Evolutionary conservation across 768 basidiomycete genomes (phyloP), one percentile per base, ranked within the genome.

Genomic region (Boletus vermiculosoides): DNA sequence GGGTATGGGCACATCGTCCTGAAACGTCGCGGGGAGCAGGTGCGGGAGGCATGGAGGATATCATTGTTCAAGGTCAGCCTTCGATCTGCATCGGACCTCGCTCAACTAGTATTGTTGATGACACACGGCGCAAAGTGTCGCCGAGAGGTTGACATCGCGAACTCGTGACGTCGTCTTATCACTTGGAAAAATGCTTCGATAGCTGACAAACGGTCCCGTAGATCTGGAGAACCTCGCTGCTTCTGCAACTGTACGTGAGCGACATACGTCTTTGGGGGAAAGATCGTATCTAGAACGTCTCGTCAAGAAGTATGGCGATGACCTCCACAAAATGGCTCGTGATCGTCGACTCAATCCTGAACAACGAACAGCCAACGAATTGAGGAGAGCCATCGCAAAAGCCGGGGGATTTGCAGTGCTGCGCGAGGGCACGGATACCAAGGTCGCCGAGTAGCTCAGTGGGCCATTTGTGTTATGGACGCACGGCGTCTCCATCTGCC

Each of bases 321-420:
- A 98, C 74, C 74, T 87, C 23, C 80, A 82, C 30, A 77, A 73
- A 48, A 98, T 97, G 94, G 83, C 85, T 12, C 77, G 78, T 62
- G 95, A 98, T 74, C 76, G 84, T 56, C 87, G 79, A 72, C 71
- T 89, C 56, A 98, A 98, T 70, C 74, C 82, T 16, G 87, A 86
- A 71, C 96, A 98, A 75, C 83, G 87, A 67, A 97, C 94, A 2
- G 80, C 77, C 33, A 94, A 91, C 18, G 85, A 93, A 74, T 71
- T 98, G 66, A 76, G 70, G 64, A 78, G 84, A 67, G 87, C 83
- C 31, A 74, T 90, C 58, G 74, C 70, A 60, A 83, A 80, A 66
- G 83, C 84, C 34, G 81, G 83, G 13, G 76, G 76, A 20, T 66
- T 81, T 55, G 73, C 54, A 42, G 60, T 50, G 60, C 60, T 78